Evolutionary conservation across 2,329 filamentous ascomycete species (phyloP).

Genomic region (Stagonosporopsis rhizophila): DNA sequence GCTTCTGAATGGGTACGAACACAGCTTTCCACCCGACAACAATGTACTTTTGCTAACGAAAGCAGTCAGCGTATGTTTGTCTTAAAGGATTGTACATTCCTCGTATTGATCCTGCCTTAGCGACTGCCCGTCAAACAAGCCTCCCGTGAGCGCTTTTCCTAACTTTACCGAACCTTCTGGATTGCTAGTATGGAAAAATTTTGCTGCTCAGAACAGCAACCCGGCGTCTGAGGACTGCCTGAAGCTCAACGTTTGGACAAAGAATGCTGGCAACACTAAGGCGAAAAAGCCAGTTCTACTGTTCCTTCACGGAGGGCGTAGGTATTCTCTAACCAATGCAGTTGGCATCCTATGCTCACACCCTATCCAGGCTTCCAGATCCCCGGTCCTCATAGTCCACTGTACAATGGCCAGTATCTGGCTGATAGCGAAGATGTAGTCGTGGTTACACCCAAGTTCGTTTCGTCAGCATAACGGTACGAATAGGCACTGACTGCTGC

Average conservation of each 20-base stretch:
- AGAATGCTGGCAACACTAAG: conserved; percentile 17
- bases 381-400: conserved; percentile 33
- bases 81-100: background rate
- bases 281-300: conserved; percentile 39
- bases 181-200: conserved; percentile 36
- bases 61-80: conserved; percentile 31
- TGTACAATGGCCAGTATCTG: conserved; percentile 40
- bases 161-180: conserved; percentile 38
- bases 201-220: conserved; percentile 35
- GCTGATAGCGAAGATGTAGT: conserved; percentile 39
- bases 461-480: background rate
- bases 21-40: background rate
- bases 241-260: conserved; percentile 42
- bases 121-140: conserved; percentile 36
- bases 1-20: conserved; percentile 33
- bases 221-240: conserved; percentile 38
- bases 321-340: conserved; percentile 1
- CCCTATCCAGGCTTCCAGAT: conserved; percentile 30
- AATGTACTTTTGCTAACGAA: conserved; percentile 15
- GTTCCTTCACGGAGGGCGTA: conserved; percentile 41
- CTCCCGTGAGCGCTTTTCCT: conserved; percentile 32
- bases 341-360: conserved; percentile 1
- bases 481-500: background rate
- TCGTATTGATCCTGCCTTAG: conserved; percentile 15
- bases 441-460: conserved; percentile 39